These are phyloP conservation scores for Mycena haematopus DNA, from an alignment of 768 basidiomycete genomes.

Conservation along the genomic window DNA sequence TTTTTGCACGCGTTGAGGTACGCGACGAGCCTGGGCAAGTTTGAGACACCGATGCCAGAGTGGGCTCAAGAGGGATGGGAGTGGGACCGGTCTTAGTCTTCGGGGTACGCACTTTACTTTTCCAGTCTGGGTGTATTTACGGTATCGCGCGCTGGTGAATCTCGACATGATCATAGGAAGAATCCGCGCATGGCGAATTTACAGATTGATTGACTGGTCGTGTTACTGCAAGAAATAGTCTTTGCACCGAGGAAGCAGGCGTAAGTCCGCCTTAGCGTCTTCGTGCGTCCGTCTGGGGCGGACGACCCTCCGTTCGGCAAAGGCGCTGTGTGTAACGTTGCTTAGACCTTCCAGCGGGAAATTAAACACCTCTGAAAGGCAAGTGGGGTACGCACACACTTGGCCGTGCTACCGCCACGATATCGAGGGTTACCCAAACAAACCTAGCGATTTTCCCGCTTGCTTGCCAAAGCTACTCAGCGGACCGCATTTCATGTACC, in stretches of 20 bases:
- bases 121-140: constrained; percentile 11
- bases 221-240: constrained; percentile 16
- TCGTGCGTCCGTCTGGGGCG: constrained; percentile 20
- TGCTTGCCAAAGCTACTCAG: constrained; percentile 10
- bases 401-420: constrained; percentile 15
- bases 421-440: constrained; percentile 12
- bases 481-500: constrained; percentile 14
- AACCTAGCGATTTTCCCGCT: constrained; percentile 22
- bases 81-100: constrained; percentile 56
- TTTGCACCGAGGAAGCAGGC: constrained; percentile 17
- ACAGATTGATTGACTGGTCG: constrained; percentile 22
- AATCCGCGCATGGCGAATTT: constrained; percentile 12
- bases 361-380: constrained; percentile 17
- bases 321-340: constrained; percentile 19
- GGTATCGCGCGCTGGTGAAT: constrained; percentile 11
- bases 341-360: constrained; percentile 21
- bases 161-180: constrained; percentile 6
- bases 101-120: constrained; percentile 22
- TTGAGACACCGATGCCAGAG: constrained; percentile 85
- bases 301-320: constrained; percentile 18
- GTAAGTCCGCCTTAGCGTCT: constrained; percentile 10
- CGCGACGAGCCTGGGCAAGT: constrained; percentile 80
- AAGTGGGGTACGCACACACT: constrained; percentile 6
- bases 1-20: constrained; percentile 93
- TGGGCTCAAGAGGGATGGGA: constrained; percentile 84